phyloP scores from a whole-genome alignment of 352 stramenopile species.

The Globisporangium cystogenes region DNA sequence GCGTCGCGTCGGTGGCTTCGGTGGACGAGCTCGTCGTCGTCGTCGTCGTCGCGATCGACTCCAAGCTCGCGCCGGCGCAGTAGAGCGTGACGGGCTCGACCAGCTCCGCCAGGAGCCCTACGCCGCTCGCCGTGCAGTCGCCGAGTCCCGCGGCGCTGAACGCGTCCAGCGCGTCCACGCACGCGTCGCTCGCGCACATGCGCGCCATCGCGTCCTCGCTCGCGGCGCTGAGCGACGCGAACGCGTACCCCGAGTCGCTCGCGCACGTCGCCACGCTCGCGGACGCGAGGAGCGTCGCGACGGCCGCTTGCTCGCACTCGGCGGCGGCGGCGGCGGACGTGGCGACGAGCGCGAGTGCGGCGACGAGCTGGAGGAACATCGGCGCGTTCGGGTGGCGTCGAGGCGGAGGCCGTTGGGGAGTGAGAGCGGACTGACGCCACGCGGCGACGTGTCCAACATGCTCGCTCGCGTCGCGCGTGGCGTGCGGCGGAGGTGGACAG shows the following conservation, averaged over 20 bases:
- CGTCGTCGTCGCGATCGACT: slow-evolving; percentile 8
- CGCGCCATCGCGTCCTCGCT: slow-evolving; percentile 19
- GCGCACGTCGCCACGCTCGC: slow-evolving; percentile 23
- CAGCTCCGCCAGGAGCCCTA: slow-evolving; percentile 22
- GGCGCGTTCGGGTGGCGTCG: not conserved
- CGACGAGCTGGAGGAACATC: not conserved
- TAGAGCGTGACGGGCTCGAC: slow-evolving; percentile 23
- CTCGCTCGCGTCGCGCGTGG: not conserved
- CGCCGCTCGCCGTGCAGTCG: slow-evolving; percentile 27
- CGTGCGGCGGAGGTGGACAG: not conserved
- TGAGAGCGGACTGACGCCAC: too few relatives aligned
- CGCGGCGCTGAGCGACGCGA: slow-evolving; percentile 18
- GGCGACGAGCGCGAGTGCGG: not conserved
- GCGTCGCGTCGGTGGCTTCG: not conserved
- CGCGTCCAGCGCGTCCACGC: slow-evolving; percentile 15
- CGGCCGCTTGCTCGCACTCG: slow-evolving; percentile 18
- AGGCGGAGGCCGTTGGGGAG: not conserved
- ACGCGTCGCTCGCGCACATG: slow-evolving; percentile 29
- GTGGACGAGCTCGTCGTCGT: slow-evolving; percentile 11
- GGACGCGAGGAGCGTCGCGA: slow-evolving; percentile 22
- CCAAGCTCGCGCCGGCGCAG: slow-evolving; percentile 16
- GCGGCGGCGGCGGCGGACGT: slow-evolving; percentile 2
- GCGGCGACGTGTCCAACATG: not conserved
- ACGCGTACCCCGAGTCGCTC: slow-evolving; percentile 24
- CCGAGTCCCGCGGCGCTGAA: slow-evolving; percentile 21